Base-by-base conservation (phyloP, 768 basidiomycete genomes). In the Pleurotus eryngii region DNA sequence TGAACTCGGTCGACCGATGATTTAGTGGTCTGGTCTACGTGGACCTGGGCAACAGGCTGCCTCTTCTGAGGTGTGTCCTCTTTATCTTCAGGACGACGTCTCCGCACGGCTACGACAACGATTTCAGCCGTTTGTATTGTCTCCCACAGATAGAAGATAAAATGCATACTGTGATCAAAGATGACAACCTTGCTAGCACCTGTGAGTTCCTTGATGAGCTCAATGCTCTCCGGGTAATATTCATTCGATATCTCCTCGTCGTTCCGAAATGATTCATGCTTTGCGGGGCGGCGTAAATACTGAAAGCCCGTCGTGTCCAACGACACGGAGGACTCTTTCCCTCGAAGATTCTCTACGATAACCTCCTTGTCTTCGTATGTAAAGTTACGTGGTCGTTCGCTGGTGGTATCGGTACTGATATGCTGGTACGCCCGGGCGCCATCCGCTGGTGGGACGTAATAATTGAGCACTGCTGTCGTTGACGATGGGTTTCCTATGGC, bases 171-270 rank as follows among this genome's bases (percentile, higher is more conserved):
- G 63, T 86, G 85, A 61, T 86, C 84, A 61, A 87, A 88, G 12
- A 86, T 53, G n/a, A 85, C 79, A 8, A 84, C 82, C 22, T 75
- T 72, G 61, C 73, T 80, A 0, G 86, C 86, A 3, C 86, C 84
- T 0, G 85, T 85, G 8, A 81, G 55, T 57, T 80, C 66, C 72
- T 87, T 86, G 43, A 87, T 66, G 43, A 86, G 71, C 63, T 81
- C 80, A 15, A 76, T 71, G 61, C 80, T 81, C 68, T 88, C 86
- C 0, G 79, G 76, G 61, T 86, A 87, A 64, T 89, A 88, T 49
- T 80, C 81, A 45, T 60, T 62, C 62, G 74, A 62, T 37, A 88
- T 77, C n/a, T 78, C 78, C 8, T 74, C 77, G 42, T 85, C 81
- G 58, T 80, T 72, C 0, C 58, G 57, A 67, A 87, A 87, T 0